Evolutionary conservation across 345 rosid genomes (phyloP).

Genomic region (Aquilaria malaccensis): DNA sequence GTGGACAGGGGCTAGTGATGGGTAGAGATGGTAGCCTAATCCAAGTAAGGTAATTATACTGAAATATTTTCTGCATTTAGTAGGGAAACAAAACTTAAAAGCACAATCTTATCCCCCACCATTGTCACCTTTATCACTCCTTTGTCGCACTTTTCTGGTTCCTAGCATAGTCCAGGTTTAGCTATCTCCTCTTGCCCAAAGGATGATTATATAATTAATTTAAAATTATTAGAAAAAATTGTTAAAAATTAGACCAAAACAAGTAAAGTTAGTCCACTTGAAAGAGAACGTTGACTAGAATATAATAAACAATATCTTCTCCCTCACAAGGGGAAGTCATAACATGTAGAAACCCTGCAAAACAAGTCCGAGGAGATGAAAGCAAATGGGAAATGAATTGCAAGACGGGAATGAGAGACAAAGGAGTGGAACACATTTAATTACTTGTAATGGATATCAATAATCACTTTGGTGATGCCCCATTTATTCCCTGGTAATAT

Average conservation of each 20-base stretch:
- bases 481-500: constrained; percentile 41
- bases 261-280: not conserved
- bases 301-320: constrained; percentile 3
- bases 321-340: not conserved
- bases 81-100: too few species aligned
- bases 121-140: constrained; percentile 13
- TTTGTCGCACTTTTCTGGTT: constrained; percentile 5
- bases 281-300: not conserved
- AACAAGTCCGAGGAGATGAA: constrained; percentile 6
- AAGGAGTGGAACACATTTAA: not conserved
- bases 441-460: constrained; percentile 11
- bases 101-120: not conserved
- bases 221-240: not conserved
- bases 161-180: constrained; percentile 12
- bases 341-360: not conserved
- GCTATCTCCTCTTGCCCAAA: not conserved
- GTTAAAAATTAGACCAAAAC: not conserved
- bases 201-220: too few species aligned
- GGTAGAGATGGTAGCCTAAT: too few species aligned
- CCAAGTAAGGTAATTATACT: too few species aligned
- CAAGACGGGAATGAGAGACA: constrained; percentile 6
- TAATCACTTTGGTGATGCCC: constrained; percentile 34
- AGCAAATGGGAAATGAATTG: constrained; percentile 18
- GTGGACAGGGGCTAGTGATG: too few species aligned
- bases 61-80: too few species aligned